A percentile compares a stretch with the other conserved stretches of the same genome.
Evolutionary conservation across 208 protist genomes (phyloP).

Genomic region (Leishmania turanica): DNA sequence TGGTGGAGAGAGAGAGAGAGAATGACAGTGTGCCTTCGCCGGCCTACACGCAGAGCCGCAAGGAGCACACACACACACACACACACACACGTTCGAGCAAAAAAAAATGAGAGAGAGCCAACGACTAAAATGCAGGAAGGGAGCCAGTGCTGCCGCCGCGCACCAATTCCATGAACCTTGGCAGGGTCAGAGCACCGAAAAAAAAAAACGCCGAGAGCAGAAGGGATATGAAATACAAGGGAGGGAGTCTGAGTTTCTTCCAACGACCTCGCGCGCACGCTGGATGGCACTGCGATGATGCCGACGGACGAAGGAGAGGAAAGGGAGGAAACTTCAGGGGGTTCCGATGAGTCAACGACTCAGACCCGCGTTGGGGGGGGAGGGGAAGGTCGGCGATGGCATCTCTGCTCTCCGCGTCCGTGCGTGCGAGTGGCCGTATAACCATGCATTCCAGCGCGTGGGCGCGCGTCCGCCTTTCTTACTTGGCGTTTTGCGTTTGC

Average conservation of each 20-base stretch:
- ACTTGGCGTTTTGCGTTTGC: background rate
- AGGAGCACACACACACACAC: background rate
- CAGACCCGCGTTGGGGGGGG: background rate
- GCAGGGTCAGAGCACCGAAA: background rate
- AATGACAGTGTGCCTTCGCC: background rate
- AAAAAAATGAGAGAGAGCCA: background rate
- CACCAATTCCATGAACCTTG: background rate
- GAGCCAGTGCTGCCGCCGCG: background rate
- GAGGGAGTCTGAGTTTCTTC: background rate
- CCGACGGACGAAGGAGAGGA: background rate
- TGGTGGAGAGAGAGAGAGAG: background rate
- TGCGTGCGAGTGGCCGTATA: background rate
- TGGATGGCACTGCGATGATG: background rate
- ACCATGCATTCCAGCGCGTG: background rate
- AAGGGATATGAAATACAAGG: slow-evolving; percentile 11
- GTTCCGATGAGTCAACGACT: background rate
- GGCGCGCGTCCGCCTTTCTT: background rate
- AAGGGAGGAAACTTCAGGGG: background rate
- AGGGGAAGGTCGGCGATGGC: background rate
- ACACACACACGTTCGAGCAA: background rate
- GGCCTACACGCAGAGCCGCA: background rate
- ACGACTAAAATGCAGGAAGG: background rate
- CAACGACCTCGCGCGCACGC: background rate
- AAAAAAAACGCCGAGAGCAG: background rate
- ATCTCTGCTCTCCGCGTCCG: background rate